These are phyloP conservation scores for Diutina rugosa DNA, from an alignment of 1,139 yeast genomes.

Conservation along the genomic window DNA sequence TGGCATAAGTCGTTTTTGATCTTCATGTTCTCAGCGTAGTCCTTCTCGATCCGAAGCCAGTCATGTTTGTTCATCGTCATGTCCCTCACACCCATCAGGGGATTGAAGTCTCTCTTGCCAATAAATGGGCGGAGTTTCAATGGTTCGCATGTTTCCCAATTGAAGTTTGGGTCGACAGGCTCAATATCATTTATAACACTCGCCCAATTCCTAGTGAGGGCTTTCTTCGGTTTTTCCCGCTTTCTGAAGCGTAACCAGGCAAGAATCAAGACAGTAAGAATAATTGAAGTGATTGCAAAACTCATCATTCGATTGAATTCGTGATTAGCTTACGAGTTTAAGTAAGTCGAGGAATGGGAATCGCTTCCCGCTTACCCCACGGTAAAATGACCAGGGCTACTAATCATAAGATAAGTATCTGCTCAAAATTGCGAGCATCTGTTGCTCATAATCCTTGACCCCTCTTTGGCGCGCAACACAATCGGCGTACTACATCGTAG, in stretches of 20 bases:
- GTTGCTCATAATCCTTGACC: not conserved
- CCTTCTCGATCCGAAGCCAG: slow-evolving; percentile 25
- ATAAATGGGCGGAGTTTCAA: slow-evolving; percentile 7
- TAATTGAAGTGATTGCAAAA: not conserved
- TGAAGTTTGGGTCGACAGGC: slow-evolving; percentile 5
- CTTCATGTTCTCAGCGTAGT: slow-evolving; percentile 15
- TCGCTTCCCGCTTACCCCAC: not conserved
- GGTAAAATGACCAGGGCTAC: not conserved
- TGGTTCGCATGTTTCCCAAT: slow-evolving; percentile 6
- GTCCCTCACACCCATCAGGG: slow-evolving; percentile 25
- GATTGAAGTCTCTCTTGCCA: slow-evolving; percentile 22
- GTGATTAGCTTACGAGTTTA: not conserved
- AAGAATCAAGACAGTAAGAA: not conserved
- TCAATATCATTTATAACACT: not conserved
- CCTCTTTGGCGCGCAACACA: not conserved
- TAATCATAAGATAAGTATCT: not conserved
- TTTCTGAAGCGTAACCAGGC: not conserved
- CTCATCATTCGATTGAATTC: not conserved
- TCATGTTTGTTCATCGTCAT: slow-evolving; percentile 18
- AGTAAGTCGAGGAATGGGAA: not conserved
- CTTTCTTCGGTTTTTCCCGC: not conserved
- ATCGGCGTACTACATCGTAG: no score
- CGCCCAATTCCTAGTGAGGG: not conserved
- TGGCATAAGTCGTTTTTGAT: slow-evolving; percentile 12
- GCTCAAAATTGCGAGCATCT: not conserved